Base-by-base conservation (phyloP, 2,329 filamentous ascomycete species). In the Hirsutella thompsonii region DNA sequence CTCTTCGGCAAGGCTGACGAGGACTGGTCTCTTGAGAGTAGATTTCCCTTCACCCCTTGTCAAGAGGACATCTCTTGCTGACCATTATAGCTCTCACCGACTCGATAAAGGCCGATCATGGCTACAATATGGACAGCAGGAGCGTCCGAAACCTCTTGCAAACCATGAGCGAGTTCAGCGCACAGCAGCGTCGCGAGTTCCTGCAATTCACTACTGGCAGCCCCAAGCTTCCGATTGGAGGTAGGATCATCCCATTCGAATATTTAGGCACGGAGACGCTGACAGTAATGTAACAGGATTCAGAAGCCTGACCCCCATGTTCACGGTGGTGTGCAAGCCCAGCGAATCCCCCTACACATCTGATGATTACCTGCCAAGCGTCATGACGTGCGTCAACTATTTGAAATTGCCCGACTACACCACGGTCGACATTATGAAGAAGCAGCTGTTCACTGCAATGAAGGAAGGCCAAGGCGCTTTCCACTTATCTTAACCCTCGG, bases 311-410 rank as follows among this genome's bases (percentile, higher is more conserved):
- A 96, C 88, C 2, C 92, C 92, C 18, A 95, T 96, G 81, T 96
- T 98, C 59, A 98, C 92, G 3, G 92, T 98, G 47, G 92, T 98
- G 35, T 96, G 92, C 72, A 95, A 95, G 62, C 90, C 90, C n/a
- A 94, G 86, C 60, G 92, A 98, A 57, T 79, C 87, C 14, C 92
- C 92, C 2, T 92, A 89, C 60, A 83, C 81, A 3, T 90, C 90
- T 4, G 92, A 98, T 56, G 92, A 98, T 65, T 98, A 96, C 55
- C 74, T 98, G n/a, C 92, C 93, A 11, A 96, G 89, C 58, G 93
- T 98, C 59, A 98, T 98, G 93, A 98, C 93, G 10, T 98, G 93
- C 60, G 92, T 94, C 63, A 98, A 98, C 62, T 98, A 98, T 59
- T 77, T 98, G 54, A 98, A 98, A 65, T 74, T 98, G 55, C 92